phyloP scores from a whole-genome alignment of 2,329 filamentous ascomycete genomes.

The Pyrenophora graminea region DNA sequence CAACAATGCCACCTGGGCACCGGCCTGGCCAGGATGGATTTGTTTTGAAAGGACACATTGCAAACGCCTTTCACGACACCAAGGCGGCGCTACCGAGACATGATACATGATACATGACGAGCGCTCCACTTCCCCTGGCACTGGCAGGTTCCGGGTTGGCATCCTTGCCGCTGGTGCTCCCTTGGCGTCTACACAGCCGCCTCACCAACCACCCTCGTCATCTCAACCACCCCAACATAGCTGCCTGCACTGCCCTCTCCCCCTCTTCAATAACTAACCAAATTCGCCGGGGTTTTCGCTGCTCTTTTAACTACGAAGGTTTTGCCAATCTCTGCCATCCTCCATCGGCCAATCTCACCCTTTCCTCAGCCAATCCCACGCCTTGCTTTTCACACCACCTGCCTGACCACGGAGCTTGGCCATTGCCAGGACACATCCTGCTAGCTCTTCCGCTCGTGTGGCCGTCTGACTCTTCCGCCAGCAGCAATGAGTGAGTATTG shows the following conservation, averaged over 20 bases:
- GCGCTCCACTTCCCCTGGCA: too few relatives aligned
- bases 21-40: too few relatives aligned
- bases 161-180: not conserved
- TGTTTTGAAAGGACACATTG: too few relatives aligned
- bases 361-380: slow-evolving; percentile 7
- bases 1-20: too few relatives aligned
- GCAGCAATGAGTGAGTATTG: slow-evolving; percentile 27
- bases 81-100: too few relatives aligned
- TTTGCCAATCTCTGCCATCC: slow-evolving; percentile 4
- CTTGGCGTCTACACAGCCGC: slow-evolving; percentile 7
- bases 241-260: slow-evolving; percentile 4
- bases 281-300: slow-evolving; percentile 4
- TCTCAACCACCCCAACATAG: not conserved
- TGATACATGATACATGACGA: too few relatives aligned
- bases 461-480: slow-evolving; percentile 9
- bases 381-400: not conserved
- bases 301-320: not conserved
- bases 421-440: slow-evolving; percentile 15
- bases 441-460: slow-evolving; percentile 9
- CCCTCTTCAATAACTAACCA: slow-evolving; percentile 4
- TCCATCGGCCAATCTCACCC: slow-evolving; percentile 6
- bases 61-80: too few relatives aligned
- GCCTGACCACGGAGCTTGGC: slow-evolving; percentile 12
- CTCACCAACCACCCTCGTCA: slow-evolving; percentile 7
- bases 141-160: too few relatives aligned